Evolutionary conservation across 805 yeast species (phyloP).

Genomic region (Saturnispora sanitii): DNA sequence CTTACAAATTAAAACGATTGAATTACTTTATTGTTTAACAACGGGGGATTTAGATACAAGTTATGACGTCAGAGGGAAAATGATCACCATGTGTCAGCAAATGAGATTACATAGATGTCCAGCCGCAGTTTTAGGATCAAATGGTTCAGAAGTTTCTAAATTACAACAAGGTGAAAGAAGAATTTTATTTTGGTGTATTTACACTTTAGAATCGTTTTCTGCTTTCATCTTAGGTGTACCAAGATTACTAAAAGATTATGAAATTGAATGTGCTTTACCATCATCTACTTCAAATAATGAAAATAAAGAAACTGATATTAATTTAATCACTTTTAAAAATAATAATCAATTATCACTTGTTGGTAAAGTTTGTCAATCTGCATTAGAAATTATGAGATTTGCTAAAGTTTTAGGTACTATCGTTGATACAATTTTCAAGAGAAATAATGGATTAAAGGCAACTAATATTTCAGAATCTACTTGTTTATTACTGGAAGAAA

Average conservation of each 20-base stretch:
- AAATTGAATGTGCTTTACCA: constrained; percentile 81
- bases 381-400: constrained; percentile 57
- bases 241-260: constrained; percentile 65
- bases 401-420: constrained; percentile 66
- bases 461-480: constrained; percentile 25
- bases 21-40: constrained; percentile 60
- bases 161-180: constrained; percentile 78
- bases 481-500: constrained; percentile 41
- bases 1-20: constrained; percentile 57
- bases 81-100: constrained; percentile 77
- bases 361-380: constrained; percentile 58
- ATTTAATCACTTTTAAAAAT: constrained; percentile 45
- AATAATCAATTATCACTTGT: constrained; percentile 51
- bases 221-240: constrained; percentile 78
- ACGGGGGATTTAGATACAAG: constrained; percentile 66
- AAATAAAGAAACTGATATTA: constrained; percentile 37
- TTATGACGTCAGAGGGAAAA: constrained; percentile 66
- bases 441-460: constrained; percentile 31
- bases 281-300: constrained; percentile 31
- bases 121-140: constrained; percentile 61
- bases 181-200: constrained; percentile 76
- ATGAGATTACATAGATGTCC: constrained; percentile 80
- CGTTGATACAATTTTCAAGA: constrained; percentile 58
- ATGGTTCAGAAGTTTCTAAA: constrained; percentile 54
- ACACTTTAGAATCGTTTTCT: constrained; percentile 64